Evolutionary conservation across 352 stramenopile genomes (phyloP).

Genomic region (Globisporangium apiculatum): DNA sequence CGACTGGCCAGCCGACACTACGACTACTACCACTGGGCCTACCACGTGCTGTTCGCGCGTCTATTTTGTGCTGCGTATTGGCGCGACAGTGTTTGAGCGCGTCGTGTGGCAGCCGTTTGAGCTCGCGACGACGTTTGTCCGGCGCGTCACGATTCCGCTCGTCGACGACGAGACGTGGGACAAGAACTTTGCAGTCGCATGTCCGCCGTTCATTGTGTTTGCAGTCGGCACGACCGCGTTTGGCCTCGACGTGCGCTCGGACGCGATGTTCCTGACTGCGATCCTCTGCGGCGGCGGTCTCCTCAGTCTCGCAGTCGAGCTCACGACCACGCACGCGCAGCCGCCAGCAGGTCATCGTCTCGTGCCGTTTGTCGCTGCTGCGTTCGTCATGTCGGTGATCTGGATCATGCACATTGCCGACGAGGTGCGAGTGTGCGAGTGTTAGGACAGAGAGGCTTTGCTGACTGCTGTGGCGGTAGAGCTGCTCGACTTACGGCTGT

Average conservation of each 20-base stretch:
- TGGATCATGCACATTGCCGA: constrained; percentile 86
- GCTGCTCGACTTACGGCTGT: too few species aligned
- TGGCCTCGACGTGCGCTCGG: constrained; percentile 28
- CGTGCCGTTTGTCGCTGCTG: constrained; percentile 56
- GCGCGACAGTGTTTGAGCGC: constrained; percentile 28
- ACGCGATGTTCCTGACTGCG: constrained; percentile 36
- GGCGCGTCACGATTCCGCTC: constrained; percentile 67
- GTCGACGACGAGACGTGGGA: constrained; percentile 80
- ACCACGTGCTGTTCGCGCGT: background rate
- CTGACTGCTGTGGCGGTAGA: too few species aligned
- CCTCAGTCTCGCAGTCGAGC: constrained; percentile 37
- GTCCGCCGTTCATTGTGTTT: constrained; percentile 53
- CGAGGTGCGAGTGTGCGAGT: constrained; percentile 23
- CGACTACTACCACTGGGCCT: background rate
- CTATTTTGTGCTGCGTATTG: constrained; percentile 9
- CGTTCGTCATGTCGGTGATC: constrained; percentile 79
- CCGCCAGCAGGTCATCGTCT: constrained; percentile 44
- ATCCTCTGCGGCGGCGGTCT: constrained; percentile 36
- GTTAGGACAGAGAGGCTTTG: too few species aligned
- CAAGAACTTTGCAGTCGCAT: constrained; percentile 61
- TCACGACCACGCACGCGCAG: constrained; percentile 28
- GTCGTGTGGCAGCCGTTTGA: constrained; percentile 72
- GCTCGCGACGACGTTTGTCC: constrained; percentile 55
- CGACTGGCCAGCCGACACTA: constrained; percentile 3
- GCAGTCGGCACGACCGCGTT: constrained; percentile 50